These are phyloP conservation scores for Silene noctiflora DNA, from an alignment of 179 eudicot genomes.

Conservation along the genomic window DNA sequence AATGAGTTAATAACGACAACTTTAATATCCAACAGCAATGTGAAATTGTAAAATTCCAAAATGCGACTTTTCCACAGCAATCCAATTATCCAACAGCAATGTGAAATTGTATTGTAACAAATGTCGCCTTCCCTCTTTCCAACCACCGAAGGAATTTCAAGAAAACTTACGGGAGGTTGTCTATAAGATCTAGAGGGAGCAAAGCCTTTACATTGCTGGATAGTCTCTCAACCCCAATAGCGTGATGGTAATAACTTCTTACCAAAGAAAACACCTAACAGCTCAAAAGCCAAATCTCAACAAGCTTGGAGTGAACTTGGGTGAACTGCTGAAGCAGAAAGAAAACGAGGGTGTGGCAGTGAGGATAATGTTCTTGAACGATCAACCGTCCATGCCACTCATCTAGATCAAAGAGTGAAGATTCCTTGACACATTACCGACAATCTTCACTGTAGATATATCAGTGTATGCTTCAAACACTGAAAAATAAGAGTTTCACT, in stretches of 20 bases:
- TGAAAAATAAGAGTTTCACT: constrained; percentile 70
- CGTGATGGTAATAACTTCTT: too few species aligned
- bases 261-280: too few species aligned
- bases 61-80: constrained; percentile 67
- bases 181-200: constrained; percentile 74
- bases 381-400: constrained; percentile 67
- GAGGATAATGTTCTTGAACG: constrained; percentile 75
- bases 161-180: constrained; percentile 84
- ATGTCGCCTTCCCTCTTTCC: constrained; percentile 55
- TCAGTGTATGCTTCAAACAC: constrained; percentile 36
- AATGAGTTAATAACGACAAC: constrained; percentile 40
- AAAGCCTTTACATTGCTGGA: too few species aligned
- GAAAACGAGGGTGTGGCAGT: constrained; percentile 88
- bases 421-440: constrained; percentile 64
- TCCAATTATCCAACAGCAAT: constrained; percentile 41
- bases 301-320: constrained; percentile 69
- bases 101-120: constrained; percentile 78
- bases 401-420: constrained; percentile 83
- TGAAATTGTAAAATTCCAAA: constrained; percentile 55
- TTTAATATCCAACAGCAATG: constrained; percentile 50
- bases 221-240: too few species aligned
- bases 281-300: too few species aligned
- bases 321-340: constrained; percentile 67
- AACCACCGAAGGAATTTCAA: constrained; percentile 45
- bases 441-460: constrained; percentile 61